Base-by-base conservation (phyloP, 1,284 basidiomycete genomes). In the Mixia osmundae region DNA sequence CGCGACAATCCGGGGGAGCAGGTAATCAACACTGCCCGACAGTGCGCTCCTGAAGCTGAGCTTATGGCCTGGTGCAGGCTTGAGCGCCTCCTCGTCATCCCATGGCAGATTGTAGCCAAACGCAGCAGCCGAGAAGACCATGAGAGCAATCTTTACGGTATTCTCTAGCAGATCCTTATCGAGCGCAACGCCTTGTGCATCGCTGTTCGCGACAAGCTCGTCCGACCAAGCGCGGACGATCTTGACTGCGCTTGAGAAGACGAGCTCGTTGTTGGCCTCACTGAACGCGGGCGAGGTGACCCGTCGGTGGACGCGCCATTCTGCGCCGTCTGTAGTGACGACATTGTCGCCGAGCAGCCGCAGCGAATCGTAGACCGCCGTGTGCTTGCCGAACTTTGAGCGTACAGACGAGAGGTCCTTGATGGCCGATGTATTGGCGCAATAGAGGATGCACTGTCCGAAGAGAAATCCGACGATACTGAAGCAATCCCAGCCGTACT, bases 301-400 rank as follows among this genome's bases (percentile, higher is more conserved):
- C 50, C 65, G 67, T 26, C 68, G 55, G 43, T 68, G 67, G 31
- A 61, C 61, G 45, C 68, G 67, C 68, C 68, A 70, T 44, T 67
- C 60, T n/a, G 68, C 64, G 14, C 62, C 63, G 46, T 70, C 68
- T 0, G 66, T 65, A 1, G 60, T 61, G n/a, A 71, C 57, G 36
- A 71, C 65, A 41, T 71, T 71, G 4, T 45, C 41, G 5, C 49
- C 51, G 32, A 47, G n/a, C n/a, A n/a, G n/a, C n/a, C n/a, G n/a
- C n/a, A n/a, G n/a, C n/a, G n/a, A n/a, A n/a, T n/a, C n/a, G n/a
- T n/a, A n/a, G n/a, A n/a, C n/a, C n/a, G n/a, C n/a, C n/a, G n/a
- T n/a, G n/a, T n/a, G n/a, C n/a, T n/a, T n/a, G n/a, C n/a, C n/a
- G n/a, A n/a, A n/a, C n/a, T n/a, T n/a, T n/a, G n/a, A n/a, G n/a